Conservation (phyloP, 2,329 filamentous ascomycete genomes). For the Parasarocladium wereldwijsianum region DNA sequence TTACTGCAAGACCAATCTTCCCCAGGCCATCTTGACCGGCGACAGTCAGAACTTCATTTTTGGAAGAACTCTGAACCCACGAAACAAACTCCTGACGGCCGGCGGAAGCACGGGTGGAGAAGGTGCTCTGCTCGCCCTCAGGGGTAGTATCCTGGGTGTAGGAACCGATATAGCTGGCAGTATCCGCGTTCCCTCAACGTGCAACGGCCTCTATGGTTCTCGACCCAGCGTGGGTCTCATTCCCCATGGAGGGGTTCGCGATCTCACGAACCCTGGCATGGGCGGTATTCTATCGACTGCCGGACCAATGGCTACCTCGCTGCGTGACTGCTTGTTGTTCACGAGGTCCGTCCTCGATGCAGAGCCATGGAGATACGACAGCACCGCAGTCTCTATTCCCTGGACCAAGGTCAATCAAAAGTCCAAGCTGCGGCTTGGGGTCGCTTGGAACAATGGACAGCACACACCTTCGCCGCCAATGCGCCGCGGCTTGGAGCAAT, state of each 20-base stretch:
- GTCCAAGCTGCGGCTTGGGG: constrained; percentile 7
- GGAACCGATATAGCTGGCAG: constrained; percentile 32
- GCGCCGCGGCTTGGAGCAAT: too few relatives aligned
- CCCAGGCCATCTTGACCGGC: constrained; percentile 31
- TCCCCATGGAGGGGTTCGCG: constrained; percentile 10
- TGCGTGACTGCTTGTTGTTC: constrained; percentile 21
- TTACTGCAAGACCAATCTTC: constrained; percentile 57
- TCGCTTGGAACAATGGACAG: too few relatives aligned
- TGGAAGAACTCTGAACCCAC: constrained; percentile 47
- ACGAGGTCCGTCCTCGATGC: constrained; percentile 21
- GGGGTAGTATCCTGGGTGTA: constrained; percentile 24
- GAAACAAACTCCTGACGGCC: constrained; percentile 42
- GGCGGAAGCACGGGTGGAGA: constrained; percentile 52
- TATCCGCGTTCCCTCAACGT: constrained; percentile 26
- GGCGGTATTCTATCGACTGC: constrained; percentile 18
- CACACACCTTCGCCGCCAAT: too few relatives aligned
- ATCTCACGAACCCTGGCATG: constrained; percentile 14
- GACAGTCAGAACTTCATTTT: constrained; percentile 43
- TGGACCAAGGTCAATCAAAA: constrained; percentile 17
- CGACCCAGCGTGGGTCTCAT: constrained; percentile 19
- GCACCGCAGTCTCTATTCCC: constrained; percentile 21
- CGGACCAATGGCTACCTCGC: constrained; percentile 10
- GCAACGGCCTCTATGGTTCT: constrained; percentile 27
- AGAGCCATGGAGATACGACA: constrained; percentile 26
- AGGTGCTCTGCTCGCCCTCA: constrained; percentile 22